Evolutionary conservation across 108 stramenopile species (phyloP), one percentile per base, ranked within the genome.

Genomic region (Pseudonitzschia delicatissima): DNA sequence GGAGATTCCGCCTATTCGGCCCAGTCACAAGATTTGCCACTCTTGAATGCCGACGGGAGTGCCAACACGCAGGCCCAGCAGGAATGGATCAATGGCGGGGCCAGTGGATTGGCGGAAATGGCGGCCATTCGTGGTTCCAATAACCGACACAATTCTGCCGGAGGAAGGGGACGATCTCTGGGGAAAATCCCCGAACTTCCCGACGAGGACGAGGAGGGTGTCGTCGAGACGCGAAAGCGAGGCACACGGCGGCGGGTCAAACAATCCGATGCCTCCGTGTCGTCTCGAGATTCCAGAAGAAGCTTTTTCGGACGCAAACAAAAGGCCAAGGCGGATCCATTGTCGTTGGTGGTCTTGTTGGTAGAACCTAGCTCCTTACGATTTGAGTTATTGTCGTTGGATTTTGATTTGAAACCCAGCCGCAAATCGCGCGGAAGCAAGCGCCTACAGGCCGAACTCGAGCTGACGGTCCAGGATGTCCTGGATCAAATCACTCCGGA

Each of bases 391-490:
- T 13, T 55, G 0, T 55, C 53, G n/a, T 33, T 55, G 32, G 53
- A 55, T 12, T 55, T 55, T 33, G 53, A 55, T 55, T 17, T 55
- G 32, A 29, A 5, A 15, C 21, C 7, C 7, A 17, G 21, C 21
- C 7, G 21, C 2, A 48, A 21, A 21, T 23, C 7, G 47, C n/a
- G 21, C 1, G 23, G 23, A 18, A 18, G 47, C 45, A 45, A 45
- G 12, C 23, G 26, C 32, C 8, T 31, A 23, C 11, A 27, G 4
- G n/a, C 28, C 9, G 29, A 31, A 33, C 31, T 35, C 0, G 31
- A 32, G 7, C 32, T 55, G 4, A 55, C 53, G 18, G 53, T 55
- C 53, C 53, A 55, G 34, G 53, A 55, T 33, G 53, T 55, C 9
- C n/a, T 55, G 20, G 3, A 55, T 27, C 53, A 55, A 27, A 55